phyloP scores from a whole-genome alignment of 805 yeast genomes.

The Spathaspora arborariae region DNA sequence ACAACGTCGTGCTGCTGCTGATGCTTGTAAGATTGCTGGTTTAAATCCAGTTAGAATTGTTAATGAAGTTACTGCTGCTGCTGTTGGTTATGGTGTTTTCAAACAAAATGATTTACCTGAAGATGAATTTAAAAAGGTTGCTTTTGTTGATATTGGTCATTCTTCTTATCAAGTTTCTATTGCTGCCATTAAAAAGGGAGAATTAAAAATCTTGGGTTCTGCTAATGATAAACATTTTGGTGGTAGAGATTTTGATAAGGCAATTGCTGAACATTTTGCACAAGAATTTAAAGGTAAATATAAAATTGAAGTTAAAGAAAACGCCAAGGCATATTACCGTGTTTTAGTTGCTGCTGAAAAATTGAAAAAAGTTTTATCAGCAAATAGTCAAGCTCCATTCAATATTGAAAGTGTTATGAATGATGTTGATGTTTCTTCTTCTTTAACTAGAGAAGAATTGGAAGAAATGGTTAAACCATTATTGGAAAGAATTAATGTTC shows the following conservation, averaged over 20 bases:
- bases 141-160: slow-evolving; percentile 96
- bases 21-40: slow-evolving; percentile 94
- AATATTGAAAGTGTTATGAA: slow-evolving; percentile 95
- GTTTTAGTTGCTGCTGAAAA: slow-evolving; percentile 88
- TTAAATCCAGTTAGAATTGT: slow-evolving; percentile 97
- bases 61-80: slow-evolving; percentile 97
- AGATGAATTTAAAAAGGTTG: slow-evolving; percentile 84
- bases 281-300: slow-evolving; percentile 86
- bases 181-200: slow-evolving; percentile 93
- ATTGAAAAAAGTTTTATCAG: slow-evolving; percentile 93
- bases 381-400: slow-evolving; percentile 92
- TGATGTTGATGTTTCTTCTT: slow-evolving; percentile 91
- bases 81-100: slow-evolving; percentile 98
- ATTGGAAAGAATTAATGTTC: slow-evolving; percentile 68
- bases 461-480: slow-evolving; percentile 86
- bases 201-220: slow-evolving; percentile 86
- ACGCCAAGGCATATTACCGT: slow-evolving; percentile 94
- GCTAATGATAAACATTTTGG: slow-evolving; percentile 96
- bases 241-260: slow-evolving; percentile 94
- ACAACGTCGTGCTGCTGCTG: slow-evolving; percentile 94
- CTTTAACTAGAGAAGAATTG: slow-evolving; percentile 84
- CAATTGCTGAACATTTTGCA: slow-evolving; percentile 93
- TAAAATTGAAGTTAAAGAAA: slow-evolving; percentile 86
- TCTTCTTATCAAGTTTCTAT: slow-evolving; percentile 88
- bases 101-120: slow-evolving; percentile 90